Evolutionary conservation across 164 flowering plant species (phyloP).

Genomic region (Berberis thunbergii): DNA sequence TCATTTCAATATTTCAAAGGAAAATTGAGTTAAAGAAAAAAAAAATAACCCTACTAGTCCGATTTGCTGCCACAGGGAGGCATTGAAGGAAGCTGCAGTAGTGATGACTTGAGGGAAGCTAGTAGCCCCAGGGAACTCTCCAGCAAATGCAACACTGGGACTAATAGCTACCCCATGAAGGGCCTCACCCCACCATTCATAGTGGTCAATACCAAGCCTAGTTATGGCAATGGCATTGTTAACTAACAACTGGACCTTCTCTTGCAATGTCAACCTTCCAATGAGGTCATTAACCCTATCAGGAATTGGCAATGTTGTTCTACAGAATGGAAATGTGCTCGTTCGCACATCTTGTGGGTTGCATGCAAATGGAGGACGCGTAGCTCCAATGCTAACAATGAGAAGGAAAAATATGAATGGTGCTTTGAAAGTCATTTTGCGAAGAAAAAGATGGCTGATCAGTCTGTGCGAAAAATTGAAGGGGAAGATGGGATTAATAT

Average conservation of each 20-base stretch:
- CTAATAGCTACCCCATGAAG: constrained; percentile 91
- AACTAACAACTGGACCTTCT: constrained; percentile 60
- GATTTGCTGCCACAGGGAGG: constrained; percentile 68
- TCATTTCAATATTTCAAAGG: no score
- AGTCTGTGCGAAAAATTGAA: no score
- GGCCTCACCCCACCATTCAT: constrained; percentile 99
- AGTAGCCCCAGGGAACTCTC: constrained; percentile 65
- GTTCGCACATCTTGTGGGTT: constrained; percentile 31
- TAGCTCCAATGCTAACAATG: constrained; percentile 6
- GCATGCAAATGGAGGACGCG: constrained; percentile 59
- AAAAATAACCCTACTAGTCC: constrained; percentile 46
- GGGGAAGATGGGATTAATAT: constrained; percentile 5
- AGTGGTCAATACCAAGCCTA: constrained; percentile 67
- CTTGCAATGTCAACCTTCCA: constrained; percentile 58
- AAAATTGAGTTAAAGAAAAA: no score
- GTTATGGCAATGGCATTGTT: constrained; percentile 64
- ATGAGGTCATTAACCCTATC: constrained; percentile 59
- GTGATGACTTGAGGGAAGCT: constrained; percentile 92
- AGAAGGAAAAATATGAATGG: constrained; percentile 4
- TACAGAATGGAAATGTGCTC: constrained; percentile 47
- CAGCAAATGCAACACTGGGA: constrained; percentile 65
- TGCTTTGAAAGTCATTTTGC: not conserved
- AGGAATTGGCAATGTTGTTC: constrained; percentile 15
- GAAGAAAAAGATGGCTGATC: not conserved
- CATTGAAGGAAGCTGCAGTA: constrained; percentile 82